Base-by-base conservation (phyloP, 306 rosid species). In the Neltuma alba region DNA sequence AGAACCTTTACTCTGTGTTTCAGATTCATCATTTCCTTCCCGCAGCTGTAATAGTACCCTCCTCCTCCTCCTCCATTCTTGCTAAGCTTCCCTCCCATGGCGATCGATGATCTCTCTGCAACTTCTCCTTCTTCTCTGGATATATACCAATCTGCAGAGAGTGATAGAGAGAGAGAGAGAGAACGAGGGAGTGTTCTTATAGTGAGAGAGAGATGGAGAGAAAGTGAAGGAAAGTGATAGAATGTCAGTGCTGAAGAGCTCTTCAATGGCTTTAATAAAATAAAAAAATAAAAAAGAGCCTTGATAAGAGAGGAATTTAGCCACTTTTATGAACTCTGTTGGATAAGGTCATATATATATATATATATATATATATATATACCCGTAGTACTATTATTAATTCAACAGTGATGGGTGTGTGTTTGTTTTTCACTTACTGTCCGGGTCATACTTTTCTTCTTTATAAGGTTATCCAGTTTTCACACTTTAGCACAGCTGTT, bases 71-170 rank as follows among this genome's bases (percentile, higher is more conserved):
- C 77, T 61, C 34, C 63, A 21, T 70, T 80, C 84, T 85, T 91
- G 89, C 94, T 84, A 7, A 57, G 76, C n/a, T 0, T 68, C 3
- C 84, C 88, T 30, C 97, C 96, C 97, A 92, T 92, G 61, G 28
- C 1, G 45, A 57, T 25, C 15, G 5, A 6, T 20, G 25, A 50
- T 20, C 58, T 82, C 62, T 82, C 63, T 70, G 30, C 48, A 47
- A n/a, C 58, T 62, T 3, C 36, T 55, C 15, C 41, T 0, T 7
- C 13, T 33, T 33, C 36, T 33, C 27, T 41, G 45, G 27, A 1
- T 12, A 44, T 37, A 8, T 4, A 37, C 13, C 45, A 75, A 13
- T 40, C 54, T 40, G 80, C 50, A 33, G 16, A 16, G 31, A 4
- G 58, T 71, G 79, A 75, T 8, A 70, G 52, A 55, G 63, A 76